phyloP scores from a whole-genome alignment of 768 basidiomycete species.

The Melanogaster broomeanus region DNA sequence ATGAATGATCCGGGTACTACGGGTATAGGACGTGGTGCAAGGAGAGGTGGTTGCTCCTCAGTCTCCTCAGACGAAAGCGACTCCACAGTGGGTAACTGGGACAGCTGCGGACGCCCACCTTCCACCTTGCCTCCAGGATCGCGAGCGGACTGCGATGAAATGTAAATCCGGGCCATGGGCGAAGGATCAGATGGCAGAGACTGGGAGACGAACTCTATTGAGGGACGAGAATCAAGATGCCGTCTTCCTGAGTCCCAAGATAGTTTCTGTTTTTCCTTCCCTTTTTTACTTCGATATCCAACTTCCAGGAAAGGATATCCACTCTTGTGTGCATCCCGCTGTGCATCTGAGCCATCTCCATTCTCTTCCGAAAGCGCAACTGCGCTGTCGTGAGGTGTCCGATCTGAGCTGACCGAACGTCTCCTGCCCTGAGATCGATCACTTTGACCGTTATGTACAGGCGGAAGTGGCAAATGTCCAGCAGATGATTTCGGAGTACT shows the following conservation, averaged over 20 bases:
- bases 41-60: conserved; percentile 25
- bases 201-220: conserved; percentile 17
- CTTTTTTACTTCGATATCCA: conserved; percentile 20
- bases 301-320: conserved; percentile 10
- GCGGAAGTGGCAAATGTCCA: conserved; percentile 26
- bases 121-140: background rate
- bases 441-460: conserved; percentile 7
- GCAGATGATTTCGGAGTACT: conserved; percentile 33
- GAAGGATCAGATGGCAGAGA: conserved; percentile 23
- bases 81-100: conserved; percentile 27
- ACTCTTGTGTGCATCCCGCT: conserved; percentile 11
- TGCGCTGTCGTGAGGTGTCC: conserved; percentile 32
- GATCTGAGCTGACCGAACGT: conserved; percentile 31
- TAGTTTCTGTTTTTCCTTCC: conserved; percentile 25
- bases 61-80: conserved; percentile 26
- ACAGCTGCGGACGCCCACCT: background rate
- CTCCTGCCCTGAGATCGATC: conserved; percentile 27
- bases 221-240: conserved; percentile 12
- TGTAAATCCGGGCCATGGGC: conserved; percentile 10
- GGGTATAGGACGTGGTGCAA: conserved; percentile 26
- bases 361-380: conserved; percentile 33
- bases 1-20: conserved; percentile 36
- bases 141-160: conserved; percentile 10
- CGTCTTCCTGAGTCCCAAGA: conserved; percentile 1
- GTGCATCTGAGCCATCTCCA: conserved; percentile 4